Base-by-base conservation (phyloP, 2,329 filamentous ascomycete genomes). In the Gnomoniopsis sp. region DNA sequence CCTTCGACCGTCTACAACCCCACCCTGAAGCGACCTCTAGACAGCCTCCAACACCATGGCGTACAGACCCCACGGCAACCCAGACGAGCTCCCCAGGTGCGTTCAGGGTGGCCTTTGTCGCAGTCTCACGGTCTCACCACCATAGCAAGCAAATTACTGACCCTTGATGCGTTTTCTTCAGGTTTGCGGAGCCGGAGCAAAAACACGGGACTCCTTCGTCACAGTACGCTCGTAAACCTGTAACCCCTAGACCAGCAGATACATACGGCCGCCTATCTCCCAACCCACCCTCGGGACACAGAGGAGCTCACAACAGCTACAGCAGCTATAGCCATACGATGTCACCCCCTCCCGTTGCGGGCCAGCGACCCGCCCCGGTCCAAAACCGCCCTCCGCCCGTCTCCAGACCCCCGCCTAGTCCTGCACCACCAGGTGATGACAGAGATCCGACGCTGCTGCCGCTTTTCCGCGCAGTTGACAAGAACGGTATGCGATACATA, bases 11-110 rank as follows among this genome's bases (percentile, higher is more conserved):
- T 8, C 26, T 30, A 43, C 14, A 36, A 14, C 36, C 4, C 12
- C 36, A 4, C 17, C 36, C 36, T 11, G 8, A 30, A 30, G 26
- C 8, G 26, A 30, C 26, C 26, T 30, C 26, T 30, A 8, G 4
- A 44, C n/a, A 11, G 19, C 4, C 3, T 10, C 43, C 43, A 44
- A 44, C 26, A 74, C 71, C 62, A 98, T 98, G 93, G 93, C 93
- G 58, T 98, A 98, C 82, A 96, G 43, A 96, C 77, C 87, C 87
- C 73, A 85, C 88, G 57, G 95, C 92, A 96, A 99, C 74, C 93
- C 93, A 36, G 93, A 99, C 79, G 90, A 92, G 71, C 86, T 99
- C 64, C 93, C 93, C 71, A 91, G 91, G 89, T 95, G 82, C 77
- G 88, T 49, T 53, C 44, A 52, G 30, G 50, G 33, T 17, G 23